Percentiles rank a stretch among this genome's conserved stretches.
These are phyloP conservation scores for Conringia planisiliqua DNA, from an alignment of 345 rosid genomes.

Conservation along the genomic window DNA sequence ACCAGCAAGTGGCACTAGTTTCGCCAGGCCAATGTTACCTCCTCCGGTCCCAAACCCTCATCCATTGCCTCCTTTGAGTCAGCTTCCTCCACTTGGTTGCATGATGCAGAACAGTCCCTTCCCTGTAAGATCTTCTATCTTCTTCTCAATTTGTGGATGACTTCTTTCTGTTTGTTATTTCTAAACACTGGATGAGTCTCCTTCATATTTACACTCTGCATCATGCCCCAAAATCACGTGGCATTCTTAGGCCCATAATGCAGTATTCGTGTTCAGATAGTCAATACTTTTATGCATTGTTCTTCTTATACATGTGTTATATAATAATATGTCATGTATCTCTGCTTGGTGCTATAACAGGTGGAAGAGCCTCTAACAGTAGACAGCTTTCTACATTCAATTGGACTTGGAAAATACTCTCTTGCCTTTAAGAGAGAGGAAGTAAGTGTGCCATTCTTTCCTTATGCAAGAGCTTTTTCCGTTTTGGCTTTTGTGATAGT, in stretches of 20 bases:
- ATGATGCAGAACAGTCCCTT: constrained; percentile 48
- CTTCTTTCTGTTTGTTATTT: neutral
- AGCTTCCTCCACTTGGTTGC: constrained; percentile 49
- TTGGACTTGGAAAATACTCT: constrained; percentile 77
- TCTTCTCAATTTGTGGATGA: constrained; percentile 6
- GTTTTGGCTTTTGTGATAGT: constrained; percentile 10
- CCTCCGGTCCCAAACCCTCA: constrained; percentile 50
- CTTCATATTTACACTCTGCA: neutral
- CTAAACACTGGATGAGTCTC: neutral
- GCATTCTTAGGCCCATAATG: neutral
- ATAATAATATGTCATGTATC: neutral
- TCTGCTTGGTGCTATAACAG: constrained; percentile 36
- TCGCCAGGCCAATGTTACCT: constrained; percentile 54
- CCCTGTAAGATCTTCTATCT: constrained; percentile 43
- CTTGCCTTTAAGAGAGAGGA: constrained; percentile 85
- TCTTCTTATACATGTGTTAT: neutral
- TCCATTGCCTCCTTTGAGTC: constrained; percentile 43
- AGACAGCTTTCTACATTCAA: constrained; percentile 65
- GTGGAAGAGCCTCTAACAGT: constrained; percentile 71
- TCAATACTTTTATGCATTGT: neutral
- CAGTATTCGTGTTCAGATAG: constrained; percentile 7
- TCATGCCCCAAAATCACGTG: neutral
- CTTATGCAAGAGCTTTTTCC: constrained; percentile 1
- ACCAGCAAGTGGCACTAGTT: constrained; percentile 44
- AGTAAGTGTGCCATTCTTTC: constrained; percentile 47